A percentile compares a stretch with the other conserved stretches of the same genome.
Evolutionary conservation across 2,329 filamentous ascomycete species (phyloP).

Genomic region (Diaporthe caulivora): DNA sequence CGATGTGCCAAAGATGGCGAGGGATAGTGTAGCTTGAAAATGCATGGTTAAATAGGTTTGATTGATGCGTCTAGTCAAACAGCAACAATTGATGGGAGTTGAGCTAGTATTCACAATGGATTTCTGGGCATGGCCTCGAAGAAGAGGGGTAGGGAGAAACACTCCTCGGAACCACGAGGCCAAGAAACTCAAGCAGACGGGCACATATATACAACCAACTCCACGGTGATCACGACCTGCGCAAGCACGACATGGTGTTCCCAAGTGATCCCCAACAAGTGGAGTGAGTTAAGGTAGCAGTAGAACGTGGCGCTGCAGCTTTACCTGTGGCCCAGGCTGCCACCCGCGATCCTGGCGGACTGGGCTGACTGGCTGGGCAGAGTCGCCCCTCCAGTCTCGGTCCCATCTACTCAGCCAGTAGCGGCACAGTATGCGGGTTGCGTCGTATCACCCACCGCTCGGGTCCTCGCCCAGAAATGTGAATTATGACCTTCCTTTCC

Average conservation of each 20-base stretch:
- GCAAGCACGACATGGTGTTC: background rate
- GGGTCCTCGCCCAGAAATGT: background rate
- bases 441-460: background rate
- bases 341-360: constrained; percentile 3
- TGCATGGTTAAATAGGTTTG: background rate
- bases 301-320: constrained; percentile 14
- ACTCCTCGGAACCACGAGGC: constrained; percentile 9
- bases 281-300: constrained; percentile 19
- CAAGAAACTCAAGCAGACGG: constrained; percentile 19
- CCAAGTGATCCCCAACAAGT: background rate
- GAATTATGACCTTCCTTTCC: constrained; percentile 22
- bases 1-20: constrained; percentile 13
- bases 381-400: constrained; percentile 2
- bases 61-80: too few relatives aligned
- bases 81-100: background rate
- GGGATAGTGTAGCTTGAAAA: constrained; percentile 19
- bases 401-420: background rate
- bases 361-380: constrained; percentile 21
- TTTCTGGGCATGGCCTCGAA: background rate
- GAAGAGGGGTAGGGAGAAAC: constrained; percentile 5
- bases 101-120: background rate
- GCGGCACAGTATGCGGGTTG: background rate
- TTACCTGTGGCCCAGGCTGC: constrained; percentile 15
- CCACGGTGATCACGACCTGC: background rate
- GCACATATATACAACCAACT: constrained; percentile 5